Base-by-base conservation (phyloP, 257 asterid genomes). In the Asclepias syriaca region DNA sequence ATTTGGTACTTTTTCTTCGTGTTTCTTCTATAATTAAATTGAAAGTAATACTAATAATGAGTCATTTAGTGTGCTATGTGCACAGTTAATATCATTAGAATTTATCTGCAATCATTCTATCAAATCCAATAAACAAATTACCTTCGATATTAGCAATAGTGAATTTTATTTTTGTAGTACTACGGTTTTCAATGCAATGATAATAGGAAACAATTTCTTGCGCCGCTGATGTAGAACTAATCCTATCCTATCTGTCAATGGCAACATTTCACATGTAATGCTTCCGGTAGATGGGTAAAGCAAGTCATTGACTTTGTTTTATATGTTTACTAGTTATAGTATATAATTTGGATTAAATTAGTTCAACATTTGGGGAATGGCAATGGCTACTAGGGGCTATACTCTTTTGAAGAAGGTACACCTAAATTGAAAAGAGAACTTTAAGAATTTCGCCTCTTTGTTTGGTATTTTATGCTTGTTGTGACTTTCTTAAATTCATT, bases 231-330 rank as follows among this genome's bases (percentile, higher is more conserved):
- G 27, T 46, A 21, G 74, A 70, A 70, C 10, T 3, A 65, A 37
- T 54, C 65, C 67, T 34, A 34, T 34, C 39, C 39, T 22, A 14
- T 4, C 68, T 59, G 75, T 59, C 75, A 46, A 24, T 60, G 61
- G 40, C 10, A 48, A 60, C 61, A 29, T 71, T 19, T n/a, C 76
- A 72, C 56, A 57, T 66, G 73, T 56, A 43, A 15, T 74, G 72
- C 68, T 66, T 74, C 54, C 70, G 39, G 66, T 54, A 37, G 54
- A n/a, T 69, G 6, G 11, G 14, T 53, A n/a, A 29, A n/a, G 40
- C 49, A 8, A 68, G 8, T 48, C 21, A 48, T 67, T 24, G 45
- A 48, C 7, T 48, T 45, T 9, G 27, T 29, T 9, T 32, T 61
- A 8, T 61, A 61, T 32, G 67, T 16, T 29, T 32, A 5, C 43